phyloP scores from a whole-genome alignment of 129 eudicot species.

The Tagetes erecta region DNA sequence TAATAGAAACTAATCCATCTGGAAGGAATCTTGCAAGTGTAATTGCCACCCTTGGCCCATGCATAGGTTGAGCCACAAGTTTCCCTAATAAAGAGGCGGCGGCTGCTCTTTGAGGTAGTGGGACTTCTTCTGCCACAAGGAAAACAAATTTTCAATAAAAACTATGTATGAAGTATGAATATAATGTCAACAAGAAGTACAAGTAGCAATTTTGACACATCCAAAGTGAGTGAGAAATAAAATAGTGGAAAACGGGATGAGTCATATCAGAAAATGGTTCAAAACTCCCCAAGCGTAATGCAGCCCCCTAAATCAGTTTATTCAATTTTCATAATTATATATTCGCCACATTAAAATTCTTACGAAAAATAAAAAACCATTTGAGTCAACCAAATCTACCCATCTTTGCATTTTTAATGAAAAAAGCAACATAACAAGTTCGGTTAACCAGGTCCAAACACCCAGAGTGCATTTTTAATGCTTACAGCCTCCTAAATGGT shows the following conservation, averaged over 20 bases:
- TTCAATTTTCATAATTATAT: not conserved
- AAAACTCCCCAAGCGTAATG: not conserved
- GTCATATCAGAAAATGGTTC: not conserved
- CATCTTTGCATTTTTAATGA: not conserved
- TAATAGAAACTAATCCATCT: constrained; percentile 87
- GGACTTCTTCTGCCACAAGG: constrained; percentile 73
- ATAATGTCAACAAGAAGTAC: not conserved
- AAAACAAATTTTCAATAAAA: constrained; percentile 10
- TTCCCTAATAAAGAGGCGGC: constrained; percentile 94
- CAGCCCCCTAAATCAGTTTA: not conserved
- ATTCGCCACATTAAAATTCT: not conserved
- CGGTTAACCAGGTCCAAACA: not conserved
- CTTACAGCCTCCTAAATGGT: not conserved
- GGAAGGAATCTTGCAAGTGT: constrained; percentile 90
- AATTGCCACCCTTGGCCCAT: constrained; percentile 97
- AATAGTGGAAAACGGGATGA: not conserved
- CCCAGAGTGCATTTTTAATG: not conserved
- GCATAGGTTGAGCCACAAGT: constrained; percentile 97
- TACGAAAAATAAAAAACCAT: not conserved
- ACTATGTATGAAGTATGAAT: not conserved
- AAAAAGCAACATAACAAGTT: not conserved
- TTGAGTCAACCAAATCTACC: not conserved
- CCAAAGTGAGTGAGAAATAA: not conserved
- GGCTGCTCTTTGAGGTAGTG: constrained; percentile 94
- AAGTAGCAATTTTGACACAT: not conserved